Base-by-base conservation (phyloP, 768 basidiomycete species). In the Trametes meyenii region DNA sequence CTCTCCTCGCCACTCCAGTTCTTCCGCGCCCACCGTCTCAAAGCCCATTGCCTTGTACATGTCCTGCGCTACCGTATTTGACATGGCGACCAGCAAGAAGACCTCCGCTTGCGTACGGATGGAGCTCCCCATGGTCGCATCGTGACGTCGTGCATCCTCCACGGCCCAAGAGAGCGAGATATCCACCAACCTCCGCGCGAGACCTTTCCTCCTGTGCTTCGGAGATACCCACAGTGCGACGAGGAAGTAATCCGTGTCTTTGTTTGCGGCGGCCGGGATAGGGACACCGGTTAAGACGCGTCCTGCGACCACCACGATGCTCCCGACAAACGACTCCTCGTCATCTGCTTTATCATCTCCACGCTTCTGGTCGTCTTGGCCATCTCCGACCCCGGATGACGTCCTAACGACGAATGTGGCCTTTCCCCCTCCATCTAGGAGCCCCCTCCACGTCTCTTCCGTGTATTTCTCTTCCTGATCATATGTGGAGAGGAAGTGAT, bases 401-500 rank as follows among this genome's bases (percentile, higher is more conserved):
- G 50, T 33, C 29, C 29, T 33, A 4, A 33, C 50, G 50, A 58
- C 57, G 42, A 58, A 21, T 4, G 42, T 36, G 10, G 24, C 21
- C 39, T 40, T 35, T 3, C 42, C 57, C 3, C 17, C 14, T 11
- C 57, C 50, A 26, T 19, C 51, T 23, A 58, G 16, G 26, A 49
- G 57, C 19, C 8, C 26, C 11, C 42, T 24, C 50, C 57, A 58
- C 2, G 40, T 50, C 13, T 50, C 57, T 7, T 58, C 50, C 14
- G 24, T 19, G 26, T 44, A 58, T 5, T 13, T 13, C 7, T 17
- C 48, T n/a, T 58, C 57, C 23, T 38, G 50, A 11, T 42, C 26
- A 29, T 58, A 51, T n/a, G 57, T 51, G 24, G 57, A 51, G 1
- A 35, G 13, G 57, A 50, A 58, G 49, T 14, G 33, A 13, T 19